phyloP scores from a whole-genome alignment of 2,329 filamentous ascomycete species.

The Tolypocladium inflatum region DNA sequence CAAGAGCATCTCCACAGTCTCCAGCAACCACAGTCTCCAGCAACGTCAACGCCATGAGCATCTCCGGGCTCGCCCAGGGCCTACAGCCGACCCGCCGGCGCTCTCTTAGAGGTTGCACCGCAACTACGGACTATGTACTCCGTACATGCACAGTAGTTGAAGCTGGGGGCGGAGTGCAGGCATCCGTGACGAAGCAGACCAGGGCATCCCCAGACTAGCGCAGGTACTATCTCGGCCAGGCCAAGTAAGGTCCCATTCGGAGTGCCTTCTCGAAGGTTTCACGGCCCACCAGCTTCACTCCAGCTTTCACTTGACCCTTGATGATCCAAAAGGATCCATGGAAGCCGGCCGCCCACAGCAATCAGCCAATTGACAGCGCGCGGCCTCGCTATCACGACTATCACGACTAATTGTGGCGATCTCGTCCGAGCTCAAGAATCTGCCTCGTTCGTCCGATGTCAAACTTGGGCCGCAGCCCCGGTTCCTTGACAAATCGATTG shows the following conservation, averaged over 20 bases:
- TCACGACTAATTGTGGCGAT: neutral
- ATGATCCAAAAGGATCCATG: neutral
- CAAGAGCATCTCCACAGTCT: neutral
- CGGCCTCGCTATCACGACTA: neutral
- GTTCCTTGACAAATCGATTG: neutral
- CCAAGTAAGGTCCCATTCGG: neutral
- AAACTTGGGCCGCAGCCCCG: neutral
- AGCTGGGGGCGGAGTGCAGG: neutral
- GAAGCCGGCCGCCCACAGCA: neutral
- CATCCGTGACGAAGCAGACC: neutral
- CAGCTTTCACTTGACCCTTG: neutral
- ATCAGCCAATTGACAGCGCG: neutral
- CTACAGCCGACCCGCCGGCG: slow-evolving; percentile 4
- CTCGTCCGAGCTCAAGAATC: neutral
- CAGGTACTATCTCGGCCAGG: slow-evolving; percentile 6
- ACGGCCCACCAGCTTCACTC: neutral
- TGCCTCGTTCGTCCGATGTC: neutral
- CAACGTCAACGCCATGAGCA: neutral
- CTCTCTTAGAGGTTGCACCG: neutral
- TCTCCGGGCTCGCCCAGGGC: neutral
- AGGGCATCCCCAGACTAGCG: slow-evolving; percentile 7
- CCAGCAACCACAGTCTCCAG: neutral
- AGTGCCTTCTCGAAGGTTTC: neutral
- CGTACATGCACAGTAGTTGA: neutral
- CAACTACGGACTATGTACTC: no score